phyloP scores from a whole-genome alignment of 345 rosid genomes.

The Cardamine resedifolia region DNA sequence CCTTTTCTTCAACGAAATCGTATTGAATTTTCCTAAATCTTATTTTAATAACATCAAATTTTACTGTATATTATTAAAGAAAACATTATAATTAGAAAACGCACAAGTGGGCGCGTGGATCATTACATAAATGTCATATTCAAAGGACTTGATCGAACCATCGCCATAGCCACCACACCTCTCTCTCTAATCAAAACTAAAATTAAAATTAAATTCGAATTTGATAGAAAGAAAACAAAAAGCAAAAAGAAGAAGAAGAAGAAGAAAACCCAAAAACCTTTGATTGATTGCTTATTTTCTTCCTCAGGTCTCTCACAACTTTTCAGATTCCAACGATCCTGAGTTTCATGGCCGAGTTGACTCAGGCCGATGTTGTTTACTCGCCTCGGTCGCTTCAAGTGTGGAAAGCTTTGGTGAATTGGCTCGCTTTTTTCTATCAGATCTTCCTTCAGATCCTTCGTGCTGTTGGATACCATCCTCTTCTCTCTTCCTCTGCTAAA shows the following conservation, averaged over 20 bases:
- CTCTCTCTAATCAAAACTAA: neutral
- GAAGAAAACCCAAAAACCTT: neutral
- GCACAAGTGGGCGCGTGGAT: slow-evolving; percentile 36
- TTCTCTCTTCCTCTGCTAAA: slow-evolving; percentile 56
- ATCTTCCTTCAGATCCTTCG: slow-evolving; percentile 72
- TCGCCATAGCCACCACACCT: slow-evolving; percentile 23
- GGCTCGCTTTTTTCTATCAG: slow-evolving; percentile 83
- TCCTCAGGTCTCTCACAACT: neutral
- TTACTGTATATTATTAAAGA: neutral
- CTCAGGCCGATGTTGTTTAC: slow-evolving; percentile 76
- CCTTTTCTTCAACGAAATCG: too few species aligned
- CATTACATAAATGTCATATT: slow-evolving; percentile 3
- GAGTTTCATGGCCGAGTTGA: slow-evolving; percentile 80
- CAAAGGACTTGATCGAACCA: slow-evolving; percentile 32
- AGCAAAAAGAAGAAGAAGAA: neutral
- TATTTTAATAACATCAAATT: neutral
- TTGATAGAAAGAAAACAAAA: slow-evolving; percentile 5
- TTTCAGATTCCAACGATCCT: slow-evolving; percentile 10
- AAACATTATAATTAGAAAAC: neutral
- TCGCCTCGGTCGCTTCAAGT: slow-evolving; percentile 61
- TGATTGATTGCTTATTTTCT: slow-evolving; percentile 21
- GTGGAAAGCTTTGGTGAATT: slow-evolving; percentile 73
- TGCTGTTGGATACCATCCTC: slow-evolving; percentile 65
- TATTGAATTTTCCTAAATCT: neutral
- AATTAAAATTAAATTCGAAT: neutral